Conservation (phyloP, 1,284 basidiomycete genomes). For the Marasmius oreades region DNA sequence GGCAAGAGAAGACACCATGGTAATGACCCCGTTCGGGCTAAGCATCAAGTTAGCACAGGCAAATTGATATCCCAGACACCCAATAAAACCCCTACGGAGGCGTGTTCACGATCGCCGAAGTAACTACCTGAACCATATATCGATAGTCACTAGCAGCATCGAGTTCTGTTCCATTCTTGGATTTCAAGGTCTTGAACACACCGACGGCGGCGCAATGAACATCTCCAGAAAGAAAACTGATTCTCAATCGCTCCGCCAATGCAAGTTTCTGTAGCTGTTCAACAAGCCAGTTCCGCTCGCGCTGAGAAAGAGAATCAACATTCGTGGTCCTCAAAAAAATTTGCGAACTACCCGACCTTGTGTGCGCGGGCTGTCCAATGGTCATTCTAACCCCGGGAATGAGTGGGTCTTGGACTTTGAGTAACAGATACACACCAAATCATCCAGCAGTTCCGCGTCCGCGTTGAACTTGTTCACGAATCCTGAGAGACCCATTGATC, state of each 20-base stretch:
- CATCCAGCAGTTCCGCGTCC: slow-evolving; percentile 88
- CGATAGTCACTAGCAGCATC: slow-evolving; percentile 63
- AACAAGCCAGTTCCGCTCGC: slow-evolving; percentile 90
- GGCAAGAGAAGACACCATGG: slow-evolving; percentile 78
- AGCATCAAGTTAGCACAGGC: not conserved
- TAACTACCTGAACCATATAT: slow-evolving; percentile 35
- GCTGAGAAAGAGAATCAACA: slow-evolving; percentile 36
- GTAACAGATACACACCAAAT: slow-evolving; percentile 66
- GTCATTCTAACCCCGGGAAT: slow-evolving; percentile 60
- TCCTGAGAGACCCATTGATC: slow-evolving; percentile 64
- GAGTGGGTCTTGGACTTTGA: not conserved
- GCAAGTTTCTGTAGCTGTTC: slow-evolving; percentile 76
- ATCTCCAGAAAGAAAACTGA: slow-evolving; percentile 88
- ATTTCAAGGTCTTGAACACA: slow-evolving; percentile 65
- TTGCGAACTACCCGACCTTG: slow-evolving; percentile 47
- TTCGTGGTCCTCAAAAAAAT: not conserved
- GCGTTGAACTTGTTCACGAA: slow-evolving; percentile 93
- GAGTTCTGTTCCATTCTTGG: slow-evolving; percentile 44
- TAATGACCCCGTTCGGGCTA: slow-evolving; percentile 71
- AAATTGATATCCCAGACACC: not conserved
- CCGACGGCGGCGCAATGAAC: slow-evolving; percentile 89
- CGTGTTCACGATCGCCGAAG: slow-evolving; percentile 71
- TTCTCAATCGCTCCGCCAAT: slow-evolving; percentile 53
- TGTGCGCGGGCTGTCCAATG: slow-evolving; percentile 85
- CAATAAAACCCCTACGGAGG: slow-evolving; percentile 53